These are phyloP conservation scores for Sisymbrium irio DNA, from an alignment of 345 rosid species.

Conservation along the genomic window DNA sequence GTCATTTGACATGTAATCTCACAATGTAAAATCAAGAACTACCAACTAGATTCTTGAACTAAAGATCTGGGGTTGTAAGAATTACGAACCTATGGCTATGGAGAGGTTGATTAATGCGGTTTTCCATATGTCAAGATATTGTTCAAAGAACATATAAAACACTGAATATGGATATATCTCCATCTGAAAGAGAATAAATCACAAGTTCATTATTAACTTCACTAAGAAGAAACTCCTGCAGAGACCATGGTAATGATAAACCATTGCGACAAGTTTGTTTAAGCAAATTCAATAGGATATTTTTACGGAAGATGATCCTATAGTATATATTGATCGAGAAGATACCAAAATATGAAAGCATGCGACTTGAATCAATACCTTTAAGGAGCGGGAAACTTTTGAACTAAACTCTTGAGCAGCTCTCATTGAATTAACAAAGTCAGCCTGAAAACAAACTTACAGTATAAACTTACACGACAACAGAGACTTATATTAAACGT, in stretches of 20 bases:
- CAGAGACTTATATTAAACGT: neutral
- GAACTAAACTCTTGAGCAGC: constrained; percentile 87
- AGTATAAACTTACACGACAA: constrained; percentile 1
- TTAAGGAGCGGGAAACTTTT: constrained; percentile 69
- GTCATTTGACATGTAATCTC: neutral
- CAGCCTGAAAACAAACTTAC: constrained; percentile 47
- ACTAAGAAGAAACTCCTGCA: neutral
- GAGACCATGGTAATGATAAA: constrained; percentile 5
- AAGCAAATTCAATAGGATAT: neutral
- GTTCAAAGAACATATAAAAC: constrained; percentile 97
- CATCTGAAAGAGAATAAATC: constrained; percentile 54
- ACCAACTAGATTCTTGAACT: neutral
- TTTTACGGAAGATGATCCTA: neutral
- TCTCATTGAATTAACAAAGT: constrained; percentile 86
- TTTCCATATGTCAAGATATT: constrained; percentile 97
- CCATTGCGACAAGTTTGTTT: neutral
- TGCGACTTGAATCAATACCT: constrained; percentile 41
- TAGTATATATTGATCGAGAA: neutral
- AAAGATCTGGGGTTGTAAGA: constrained; percentile 4
- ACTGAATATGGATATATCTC: constrained; percentile 97
- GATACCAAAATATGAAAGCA: constrained; percentile 8
- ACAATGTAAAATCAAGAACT: neutral
- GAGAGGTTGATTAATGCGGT: constrained; percentile 91
- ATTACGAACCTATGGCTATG: constrained; percentile 83
- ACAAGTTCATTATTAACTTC: neutral